A percentile compares a stretch with the other conserved stretches of the same genome.
phyloP scores from a whole-genome alignment of 2,329 filamentous ascomycete genomes.

The Coleophoma crateriformis region DNA sequence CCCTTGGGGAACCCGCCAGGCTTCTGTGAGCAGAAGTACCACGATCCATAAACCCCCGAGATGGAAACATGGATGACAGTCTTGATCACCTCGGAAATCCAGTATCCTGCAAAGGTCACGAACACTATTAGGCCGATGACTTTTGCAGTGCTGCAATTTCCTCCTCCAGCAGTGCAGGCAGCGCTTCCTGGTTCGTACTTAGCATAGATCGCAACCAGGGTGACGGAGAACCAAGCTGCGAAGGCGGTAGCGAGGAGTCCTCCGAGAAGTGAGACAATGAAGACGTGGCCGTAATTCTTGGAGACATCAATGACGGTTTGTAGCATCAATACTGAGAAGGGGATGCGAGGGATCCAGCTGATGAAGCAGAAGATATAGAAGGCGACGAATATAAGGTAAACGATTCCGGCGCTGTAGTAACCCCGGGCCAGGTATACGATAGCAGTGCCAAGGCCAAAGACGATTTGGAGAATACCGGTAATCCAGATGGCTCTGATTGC shows the following conservation, averaged over 20 bases:
- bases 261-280: conserved; percentile 77
- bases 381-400: conserved; percentile 77
- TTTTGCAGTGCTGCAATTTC: conserved; percentile 64
- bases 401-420: conserved; percentile 79
- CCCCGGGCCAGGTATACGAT: conserved; percentile 75
- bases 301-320: conserved; percentile 81
- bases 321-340: conserved; percentile 86
- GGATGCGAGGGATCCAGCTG: conserved; percentile 85
- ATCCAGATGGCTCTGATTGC: conserved; percentile 69
- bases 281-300: conserved; percentile 79
- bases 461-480: conserved; percentile 82
- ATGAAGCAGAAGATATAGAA: conserved; percentile 81
- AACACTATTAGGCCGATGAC: conserved; percentile 84
- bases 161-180: conserved; percentile 35
- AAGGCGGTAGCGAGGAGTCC: conserved; percentile 72
- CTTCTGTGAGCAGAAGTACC: conserved; percentile 74
- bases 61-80: conserved; percentile 88
- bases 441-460: conserved; percentile 77
- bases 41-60: conserved; percentile 83
- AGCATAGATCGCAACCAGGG: conserved; percentile 79
- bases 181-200: conserved; percentile 64
- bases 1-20: conserved; percentile 64
- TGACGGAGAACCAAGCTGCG: conserved; percentile 80
- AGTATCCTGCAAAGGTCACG: conserved; percentile 87
- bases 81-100: conserved; percentile 91